These are phyloP conservation scores for Zygoascus biomembranicola DNA, from an alignment of 805 yeast genomes.

Conservation along the genomic window DNA sequence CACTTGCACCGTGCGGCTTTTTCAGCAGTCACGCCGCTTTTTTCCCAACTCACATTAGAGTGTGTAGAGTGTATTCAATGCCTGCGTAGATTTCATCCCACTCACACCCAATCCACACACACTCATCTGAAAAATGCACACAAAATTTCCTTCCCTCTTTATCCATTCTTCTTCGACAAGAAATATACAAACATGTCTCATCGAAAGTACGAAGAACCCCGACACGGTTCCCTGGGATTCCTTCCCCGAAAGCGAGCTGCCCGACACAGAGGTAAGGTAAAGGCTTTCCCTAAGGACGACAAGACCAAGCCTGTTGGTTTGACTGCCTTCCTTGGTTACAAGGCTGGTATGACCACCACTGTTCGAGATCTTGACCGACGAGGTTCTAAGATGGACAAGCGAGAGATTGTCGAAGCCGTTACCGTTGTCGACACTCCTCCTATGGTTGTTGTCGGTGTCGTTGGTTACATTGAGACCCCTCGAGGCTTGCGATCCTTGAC, in stretches of 20 bases:
- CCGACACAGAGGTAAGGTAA: constrained; percentile 96
- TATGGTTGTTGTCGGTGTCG: constrained; percentile 98
- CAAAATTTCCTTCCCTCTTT: constrained; percentile 1
- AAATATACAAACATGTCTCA: constrained; percentile 66
- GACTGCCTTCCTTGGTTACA: constrained; percentile 99
- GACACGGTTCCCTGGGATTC: constrained; percentile 99
- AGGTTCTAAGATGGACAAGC: constrained; percentile 99
- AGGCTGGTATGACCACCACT: constrained; percentile 99
- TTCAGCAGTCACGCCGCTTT: not conserved
- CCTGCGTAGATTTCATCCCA: not conserved
- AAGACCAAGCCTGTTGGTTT: constrained; percentile 95
- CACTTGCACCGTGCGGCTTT: not conserved
- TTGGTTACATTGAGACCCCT: constrained; percentile 99
- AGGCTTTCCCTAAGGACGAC: constrained; percentile 99
- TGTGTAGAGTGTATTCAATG: too few relatives aligned
- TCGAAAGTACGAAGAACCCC: constrained; percentile 99
- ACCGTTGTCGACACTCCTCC: constrained; percentile 99
- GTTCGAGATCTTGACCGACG: constrained; percentile 99
- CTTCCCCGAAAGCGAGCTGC: constrained; percentile 99
- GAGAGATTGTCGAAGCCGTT: constrained; percentile 99
- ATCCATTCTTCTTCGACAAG: not conserved
- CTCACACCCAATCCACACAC: not conserved
- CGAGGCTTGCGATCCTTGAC: constrained; percentile 99
- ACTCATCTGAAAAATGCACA: not conserved
- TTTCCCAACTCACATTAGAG: not conserved